Evolutionary conservation across 768 basidiomycete species (phyloP).

Genomic region (Fomitopsis serialis): DNA sequence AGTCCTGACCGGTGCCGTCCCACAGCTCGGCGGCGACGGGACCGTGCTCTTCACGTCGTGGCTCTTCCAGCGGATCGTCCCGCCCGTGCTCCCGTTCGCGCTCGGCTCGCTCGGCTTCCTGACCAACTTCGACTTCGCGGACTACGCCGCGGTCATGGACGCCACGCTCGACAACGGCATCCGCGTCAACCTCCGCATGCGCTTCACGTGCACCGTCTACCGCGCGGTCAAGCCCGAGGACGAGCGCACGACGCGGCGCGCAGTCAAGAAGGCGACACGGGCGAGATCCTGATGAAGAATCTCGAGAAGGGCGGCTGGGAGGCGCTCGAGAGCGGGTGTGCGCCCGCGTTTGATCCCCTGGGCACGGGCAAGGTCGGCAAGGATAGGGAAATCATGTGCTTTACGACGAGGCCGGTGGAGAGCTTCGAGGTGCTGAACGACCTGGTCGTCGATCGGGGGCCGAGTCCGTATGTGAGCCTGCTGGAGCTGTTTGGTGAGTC

Average conservation of each 20-base stretch:
- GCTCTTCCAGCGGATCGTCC: conserved; percentile 97
- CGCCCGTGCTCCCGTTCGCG: conserved; percentile 97
- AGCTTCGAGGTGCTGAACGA: conserved; percentile 97
- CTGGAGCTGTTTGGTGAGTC: conserved; percentile 93
- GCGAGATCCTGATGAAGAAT: conserved; percentile 96
- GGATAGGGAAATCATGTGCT: conserved; percentile 98
- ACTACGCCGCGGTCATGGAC: conserved; percentile 83
- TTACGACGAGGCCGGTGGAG: conserved; percentile 89
- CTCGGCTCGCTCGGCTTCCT: conserved; percentile 96
- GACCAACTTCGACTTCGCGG: conserved; percentile 91
- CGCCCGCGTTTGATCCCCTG: conserved; percentile 31
- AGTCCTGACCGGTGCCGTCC: background rate
- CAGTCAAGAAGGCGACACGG: conserved; percentile 89
- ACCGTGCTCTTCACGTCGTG: conserved; percentile 98
- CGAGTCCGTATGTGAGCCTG: conserved; percentile 94
- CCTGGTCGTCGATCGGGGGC: conserved; percentile 95
- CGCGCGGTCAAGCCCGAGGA: conserved; percentile 79
- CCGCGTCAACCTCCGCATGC: conserved; percentile 96
- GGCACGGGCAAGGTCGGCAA: conserved; percentile 45
- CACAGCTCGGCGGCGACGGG: conserved; percentile 93
- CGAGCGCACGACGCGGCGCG: conserved; percentile 57
- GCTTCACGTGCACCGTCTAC: conserved; percentile 98
- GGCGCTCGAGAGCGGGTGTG: conserved; percentile 81
- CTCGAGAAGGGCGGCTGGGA: conserved; percentile 93
- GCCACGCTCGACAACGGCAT: conserved; percentile 88